Evolutionary conservation across 345 rosid genomes (phyloP).

Genomic region (Salix udensis): DNA sequence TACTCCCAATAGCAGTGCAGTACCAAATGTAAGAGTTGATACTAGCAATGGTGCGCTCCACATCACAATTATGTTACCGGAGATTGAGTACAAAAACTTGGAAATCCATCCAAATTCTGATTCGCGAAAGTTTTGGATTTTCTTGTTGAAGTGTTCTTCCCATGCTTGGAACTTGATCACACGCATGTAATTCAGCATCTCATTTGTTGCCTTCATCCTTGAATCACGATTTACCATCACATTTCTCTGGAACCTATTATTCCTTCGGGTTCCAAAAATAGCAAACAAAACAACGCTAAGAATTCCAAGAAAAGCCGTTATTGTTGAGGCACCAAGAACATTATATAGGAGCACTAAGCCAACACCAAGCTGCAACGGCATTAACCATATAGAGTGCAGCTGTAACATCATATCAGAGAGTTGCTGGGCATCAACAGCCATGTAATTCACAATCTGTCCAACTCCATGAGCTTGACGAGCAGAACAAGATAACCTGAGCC

Average conservation of each 20-base stretch:
- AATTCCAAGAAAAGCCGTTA: slow-evolving; percentile 56
- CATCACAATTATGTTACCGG: slow-evolving; percentile 62
- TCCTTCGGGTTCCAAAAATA: slow-evolving; percentile 51
- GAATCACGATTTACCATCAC: slow-evolving; percentile 76
- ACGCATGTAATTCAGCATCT: slow-evolving; percentile 87
- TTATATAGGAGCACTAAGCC: slow-evolving; percentile 66
- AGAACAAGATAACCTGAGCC: slow-evolving; percentile 67
- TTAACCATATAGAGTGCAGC: slow-evolving; percentile 88
- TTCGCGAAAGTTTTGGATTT: slow-evolving; percentile 66
- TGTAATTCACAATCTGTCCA: slow-evolving; percentile 94
- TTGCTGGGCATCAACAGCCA: slow-evolving; percentile 98
- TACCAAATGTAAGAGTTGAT: slow-evolving; percentile 70
- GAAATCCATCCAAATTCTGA: slow-evolving; percentile 73
- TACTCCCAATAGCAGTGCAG: slow-evolving; percentile 62
- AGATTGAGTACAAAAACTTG: slow-evolving; percentile 71
- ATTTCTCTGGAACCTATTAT: slow-evolving; percentile 59
- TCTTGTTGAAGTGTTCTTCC: slow-evolving; percentile 85
- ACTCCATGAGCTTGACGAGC: slow-evolving; percentile 92
- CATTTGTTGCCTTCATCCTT: slow-evolving; percentile 91
- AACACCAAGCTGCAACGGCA: slow-evolving; percentile 68
- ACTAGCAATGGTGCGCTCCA: slow-evolving; percentile 81
- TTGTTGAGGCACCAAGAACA: slow-evolving; percentile 53
- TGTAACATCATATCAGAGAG: slow-evolving; percentile 96
- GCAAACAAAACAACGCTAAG: slow-evolving; percentile 42
- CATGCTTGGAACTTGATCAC: slow-evolving; percentile 96